phyloP scores from a whole-genome alignment of 2,329 filamentous ascomycete genomes.

The Ophiostoma tasmaniense region DNA sequence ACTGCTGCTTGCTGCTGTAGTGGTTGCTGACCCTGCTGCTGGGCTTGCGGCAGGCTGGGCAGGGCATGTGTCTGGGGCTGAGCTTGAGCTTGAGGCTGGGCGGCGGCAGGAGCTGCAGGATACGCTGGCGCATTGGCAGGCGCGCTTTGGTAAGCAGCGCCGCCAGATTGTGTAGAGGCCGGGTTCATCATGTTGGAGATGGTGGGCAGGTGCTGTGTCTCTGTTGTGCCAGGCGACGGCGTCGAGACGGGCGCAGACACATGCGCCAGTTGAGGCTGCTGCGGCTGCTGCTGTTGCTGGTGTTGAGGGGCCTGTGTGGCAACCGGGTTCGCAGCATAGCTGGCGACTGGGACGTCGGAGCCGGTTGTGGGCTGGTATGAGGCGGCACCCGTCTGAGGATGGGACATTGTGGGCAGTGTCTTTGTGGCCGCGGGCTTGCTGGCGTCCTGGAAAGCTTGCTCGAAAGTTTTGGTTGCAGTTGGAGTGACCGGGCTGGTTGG shows the following conservation, averaged over 20 bases:
- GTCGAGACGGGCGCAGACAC: neutral
- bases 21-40: slow-evolving; percentile 19
- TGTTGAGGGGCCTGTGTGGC: slow-evolving; percentile 21
- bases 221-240: slow-evolving; percentile 16
- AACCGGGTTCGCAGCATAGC: slow-evolving; percentile 23
- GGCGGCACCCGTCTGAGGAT: neutral
- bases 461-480: slow-evolving; percentile 45
- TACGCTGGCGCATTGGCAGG: slow-evolving; percentile 27
- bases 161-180: neutral
- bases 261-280: neutral
- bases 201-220: neutral
- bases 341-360: slow-evolving; percentile 11
- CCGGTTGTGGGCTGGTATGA: slow-evolving; percentile 13
- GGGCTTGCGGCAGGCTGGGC: slow-evolving; percentile 25
- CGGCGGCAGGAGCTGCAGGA: slow-evolving; percentile 32
- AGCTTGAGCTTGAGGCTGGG: neutral
- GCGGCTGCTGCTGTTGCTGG: slow-evolving; percentile 14
- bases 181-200: slow-evolving; percentile 6
- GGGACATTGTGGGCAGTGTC: slow-evolving; percentile 11
- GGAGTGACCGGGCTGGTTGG: slow-evolving; percentile 56
- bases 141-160: neutral
- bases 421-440: slow-evolving; percentile 20
- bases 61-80: slow-evolving; percentile 5
- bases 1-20: neutral
- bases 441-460: slow-evolving; percentile 32